A percentile compares a stretch with the other conserved stretches of the same genome.
phyloP scores from a whole-genome alignment of 192 early-diverging fungal genomes.

The Backusella sp. region DNA sequence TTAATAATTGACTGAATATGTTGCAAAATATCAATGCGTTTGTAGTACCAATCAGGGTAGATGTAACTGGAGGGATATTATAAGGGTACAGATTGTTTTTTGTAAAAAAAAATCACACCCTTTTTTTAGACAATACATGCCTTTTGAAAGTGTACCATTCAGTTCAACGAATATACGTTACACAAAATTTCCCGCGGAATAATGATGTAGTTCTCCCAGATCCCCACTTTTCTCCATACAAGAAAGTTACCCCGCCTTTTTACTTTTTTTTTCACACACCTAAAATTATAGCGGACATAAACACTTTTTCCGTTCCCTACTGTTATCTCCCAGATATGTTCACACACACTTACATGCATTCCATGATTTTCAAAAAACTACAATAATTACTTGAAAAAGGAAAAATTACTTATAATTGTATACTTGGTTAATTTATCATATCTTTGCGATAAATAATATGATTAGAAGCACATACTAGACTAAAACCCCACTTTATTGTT shows the following conservation, averaged over 20 bases:
- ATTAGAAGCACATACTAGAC: neutral
- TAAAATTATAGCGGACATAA: neutral
- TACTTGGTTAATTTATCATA: neutral
- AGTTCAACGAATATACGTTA: neutral
- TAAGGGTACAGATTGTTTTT: neutral
- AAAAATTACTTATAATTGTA: neutral
- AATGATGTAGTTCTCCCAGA: neutral
- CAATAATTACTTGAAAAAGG: neutral
- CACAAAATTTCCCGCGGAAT: neutral
- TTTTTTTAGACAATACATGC: neutral
- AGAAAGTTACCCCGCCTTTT: neutral
- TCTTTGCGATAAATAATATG: neutral
- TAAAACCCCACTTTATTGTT: neutral
- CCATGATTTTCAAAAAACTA: constrained; percentile 1
- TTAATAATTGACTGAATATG: neutral
- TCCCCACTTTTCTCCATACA: neutral
- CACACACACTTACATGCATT: neutral
- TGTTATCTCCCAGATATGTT: neutral
- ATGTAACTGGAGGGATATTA: neutral
- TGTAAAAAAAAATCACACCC: neutral
- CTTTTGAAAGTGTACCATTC: neutral
- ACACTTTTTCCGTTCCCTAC: constrained; percentile 1
- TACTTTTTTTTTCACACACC: neutral
- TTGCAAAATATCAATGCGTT: neutral
- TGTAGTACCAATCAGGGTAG: neutral